Evolutionary conservation across 2,329 filamentous ascomycete genomes (phyloP).

Genomic region (Fusarium staphyleae): DNA sequence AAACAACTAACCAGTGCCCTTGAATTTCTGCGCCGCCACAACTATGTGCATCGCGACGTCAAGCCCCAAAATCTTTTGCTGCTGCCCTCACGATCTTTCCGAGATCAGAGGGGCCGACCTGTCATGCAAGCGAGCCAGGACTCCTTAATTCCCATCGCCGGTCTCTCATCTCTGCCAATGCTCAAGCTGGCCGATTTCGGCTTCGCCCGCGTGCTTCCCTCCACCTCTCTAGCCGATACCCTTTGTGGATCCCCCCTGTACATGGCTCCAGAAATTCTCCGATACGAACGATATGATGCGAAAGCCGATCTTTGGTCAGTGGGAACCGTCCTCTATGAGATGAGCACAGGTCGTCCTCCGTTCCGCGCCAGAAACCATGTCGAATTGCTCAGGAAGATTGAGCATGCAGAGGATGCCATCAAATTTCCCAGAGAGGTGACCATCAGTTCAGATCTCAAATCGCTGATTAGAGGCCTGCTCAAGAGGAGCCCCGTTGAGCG

Average conservation of each 20-base stretch:
- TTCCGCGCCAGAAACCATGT: constrained; percentile 95
- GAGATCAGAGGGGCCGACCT: constrained; percentile 60
- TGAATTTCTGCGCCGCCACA: constrained; percentile 82
- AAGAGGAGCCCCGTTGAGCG: constrained; percentile 87
- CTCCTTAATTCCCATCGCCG: constrained; percentile 80
- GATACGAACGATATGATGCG: constrained; percentile 96
- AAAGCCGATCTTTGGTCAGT: constrained; percentile 98
- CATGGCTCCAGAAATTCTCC: constrained; percentile 97
- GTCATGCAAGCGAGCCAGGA: constrained; percentile 80
- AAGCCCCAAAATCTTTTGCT: constrained; percentile 96
- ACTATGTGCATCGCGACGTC: constrained; percentile 94
- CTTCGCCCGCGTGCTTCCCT: constrained; percentile 91
- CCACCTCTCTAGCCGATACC: constrained; percentile 92
- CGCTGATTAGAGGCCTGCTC: constrained; percentile 78
- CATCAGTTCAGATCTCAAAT: constrained; percentile 79
- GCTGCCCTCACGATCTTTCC: constrained; percentile 79
- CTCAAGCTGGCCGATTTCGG: constrained; percentile 98
- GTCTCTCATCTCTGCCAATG: constrained; percentile 87
- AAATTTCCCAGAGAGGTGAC: constrained; percentile 77
- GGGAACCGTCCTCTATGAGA: constrained; percentile 93
- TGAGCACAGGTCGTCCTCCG: constrained; percentile 88
- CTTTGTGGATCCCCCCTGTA: constrained; percentile 96
- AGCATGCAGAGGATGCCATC: constrained; percentile 85
- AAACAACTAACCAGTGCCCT: constrained; percentile 94
- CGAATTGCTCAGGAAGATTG: constrained; percentile 90